Conservation (phyloP, 805 yeast species). For the Middelhovenomyces tepae region DNA sequence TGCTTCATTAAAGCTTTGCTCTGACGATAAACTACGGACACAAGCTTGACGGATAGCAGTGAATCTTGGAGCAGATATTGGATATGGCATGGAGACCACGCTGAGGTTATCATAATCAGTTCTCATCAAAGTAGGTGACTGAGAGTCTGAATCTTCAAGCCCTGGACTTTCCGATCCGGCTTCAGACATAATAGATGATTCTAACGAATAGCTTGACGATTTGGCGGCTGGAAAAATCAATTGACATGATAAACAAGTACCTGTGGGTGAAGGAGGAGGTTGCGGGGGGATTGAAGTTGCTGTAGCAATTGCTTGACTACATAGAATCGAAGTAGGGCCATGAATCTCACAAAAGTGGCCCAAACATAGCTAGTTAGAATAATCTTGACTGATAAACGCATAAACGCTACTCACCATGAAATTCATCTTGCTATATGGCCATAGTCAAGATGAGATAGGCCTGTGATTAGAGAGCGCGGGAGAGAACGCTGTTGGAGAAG, state of each 20-base stretch:
- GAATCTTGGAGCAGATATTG: slow-evolving; percentile 19
- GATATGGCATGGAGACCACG: slow-evolving; percentile 21
- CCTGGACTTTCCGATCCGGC: too few species aligned
- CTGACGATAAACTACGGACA: slow-evolving; percentile 18
- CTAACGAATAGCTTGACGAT: too few species aligned
- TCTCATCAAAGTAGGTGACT: too few species aligned
- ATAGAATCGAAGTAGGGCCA: slow-evolving; percentile 24
- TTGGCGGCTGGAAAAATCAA: slow-evolving; percentile 17
- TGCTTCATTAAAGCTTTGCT: slow-evolving; percentile 18
- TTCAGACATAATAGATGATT: too few species aligned
- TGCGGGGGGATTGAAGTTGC: slow-evolving; percentile 7
- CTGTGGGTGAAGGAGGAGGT: slow-evolving; percentile 3
- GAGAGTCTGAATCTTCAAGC: too few species aligned
- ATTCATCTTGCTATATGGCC: too few species aligned
- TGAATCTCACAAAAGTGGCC: slow-evolving; percentile 26
- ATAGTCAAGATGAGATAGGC: too few species aligned
- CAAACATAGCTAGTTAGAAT: slow-evolving; percentile 23
- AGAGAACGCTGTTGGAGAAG: too few species aligned
- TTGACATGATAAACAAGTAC: slow-evolving; percentile 18
- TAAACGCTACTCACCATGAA: too few species aligned
- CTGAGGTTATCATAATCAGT: too few species aligned
- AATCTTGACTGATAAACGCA: too few species aligned
- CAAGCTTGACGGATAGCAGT: slow-evolving; percentile 22
- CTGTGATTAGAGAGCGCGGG: too few species aligned
- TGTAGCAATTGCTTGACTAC: slow-evolving; percentile 20